phyloP scores from a whole-genome alignment of 169 alveolate species.

The Plasmodium cynomolgi region DNA sequence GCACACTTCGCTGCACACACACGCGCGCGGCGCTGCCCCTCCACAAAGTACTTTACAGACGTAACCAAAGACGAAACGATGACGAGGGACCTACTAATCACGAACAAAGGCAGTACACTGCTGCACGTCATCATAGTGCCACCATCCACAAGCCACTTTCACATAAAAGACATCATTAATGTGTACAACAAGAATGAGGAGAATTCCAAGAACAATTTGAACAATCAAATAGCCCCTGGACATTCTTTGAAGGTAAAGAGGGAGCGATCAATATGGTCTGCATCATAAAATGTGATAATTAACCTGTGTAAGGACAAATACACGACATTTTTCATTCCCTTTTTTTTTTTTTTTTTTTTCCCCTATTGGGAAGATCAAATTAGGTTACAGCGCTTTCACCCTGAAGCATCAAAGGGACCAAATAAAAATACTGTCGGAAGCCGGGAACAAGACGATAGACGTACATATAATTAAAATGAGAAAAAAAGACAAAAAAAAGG shows the following conservation, averaged over 20 bases:
- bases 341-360: constrained; percentile 37
- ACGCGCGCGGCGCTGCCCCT: not conserved
- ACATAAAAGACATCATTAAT: constrained; percentile 65
- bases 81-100: constrained; percentile 38
- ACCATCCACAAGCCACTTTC: constrained; percentile 34
- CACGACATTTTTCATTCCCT: not conserved
- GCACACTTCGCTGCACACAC: not conserved
- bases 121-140: constrained; percentile 61
- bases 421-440: constrained; percentile 57
- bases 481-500: not conserved
- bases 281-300: not conserved
- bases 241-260: constrained; percentile 53
- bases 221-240: constrained; percentile 74
- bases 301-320: not conserved
- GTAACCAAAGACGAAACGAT: constrained; percentile 6
- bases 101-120: constrained; percentile 51
- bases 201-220: constrained; percentile 41
- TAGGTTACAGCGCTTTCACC: constrained; percentile 43
- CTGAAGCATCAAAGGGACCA: constrained; percentile 36
- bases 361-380: constrained; percentile 35
- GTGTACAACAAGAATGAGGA: constrained; percentile 59
- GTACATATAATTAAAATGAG: constrained; percentile 21
- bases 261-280: not conserved
- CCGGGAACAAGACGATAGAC: constrained; percentile 38
- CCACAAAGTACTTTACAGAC: constrained; percentile 41